Evolutionary conservation across 2,329 filamentous ascomycete species (phyloP).

Genomic region (Zymoseptoria passerinii): DNA sequence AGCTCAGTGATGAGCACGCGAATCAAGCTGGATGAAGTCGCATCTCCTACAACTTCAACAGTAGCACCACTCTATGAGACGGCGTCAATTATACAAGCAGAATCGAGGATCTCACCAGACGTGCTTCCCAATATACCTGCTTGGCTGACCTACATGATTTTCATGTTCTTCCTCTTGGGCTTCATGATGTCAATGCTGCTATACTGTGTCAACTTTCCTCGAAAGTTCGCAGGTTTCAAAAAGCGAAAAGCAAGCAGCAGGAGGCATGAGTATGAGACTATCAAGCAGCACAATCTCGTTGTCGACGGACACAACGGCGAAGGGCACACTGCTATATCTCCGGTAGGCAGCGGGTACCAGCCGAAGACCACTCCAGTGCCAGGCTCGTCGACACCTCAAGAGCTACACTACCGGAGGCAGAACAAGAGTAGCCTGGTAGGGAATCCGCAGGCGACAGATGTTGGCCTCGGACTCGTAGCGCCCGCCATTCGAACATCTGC

Average conservation of each 20-base stretch:
- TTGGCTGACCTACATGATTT: neutral
- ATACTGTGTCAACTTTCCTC: slow-evolving; percentile 18
- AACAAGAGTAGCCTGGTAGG: neutral
- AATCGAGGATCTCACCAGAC: neutral
- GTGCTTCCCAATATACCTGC: slow-evolving; percentile 4
- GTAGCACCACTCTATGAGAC: neutral
- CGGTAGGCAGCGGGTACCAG: neutral
- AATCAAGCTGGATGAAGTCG: neutral
- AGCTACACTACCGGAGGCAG: neutral
- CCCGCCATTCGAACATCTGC: neutral
- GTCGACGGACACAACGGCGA: neutral
- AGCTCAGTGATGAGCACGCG: neutral
- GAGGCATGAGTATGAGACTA: neutral
- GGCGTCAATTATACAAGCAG: neutral
- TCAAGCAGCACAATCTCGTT: neutral
- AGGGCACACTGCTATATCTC: slow-evolving; percentile 2
- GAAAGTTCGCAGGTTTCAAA: slow-evolving; percentile 1
- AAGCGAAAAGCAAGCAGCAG: neutral
- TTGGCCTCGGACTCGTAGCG: neutral
- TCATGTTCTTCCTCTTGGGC: slow-evolving; percentile 7
- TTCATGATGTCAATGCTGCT: slow-evolving; percentile 15
- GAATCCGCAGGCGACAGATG: neutral
- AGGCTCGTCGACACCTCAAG: neutral
- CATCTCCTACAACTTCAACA: neutral
- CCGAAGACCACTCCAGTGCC: neutral